Evolutionary conservation across 163 green algal genomes (phyloP).

Genomic region (Volvox carteri): DNA sequence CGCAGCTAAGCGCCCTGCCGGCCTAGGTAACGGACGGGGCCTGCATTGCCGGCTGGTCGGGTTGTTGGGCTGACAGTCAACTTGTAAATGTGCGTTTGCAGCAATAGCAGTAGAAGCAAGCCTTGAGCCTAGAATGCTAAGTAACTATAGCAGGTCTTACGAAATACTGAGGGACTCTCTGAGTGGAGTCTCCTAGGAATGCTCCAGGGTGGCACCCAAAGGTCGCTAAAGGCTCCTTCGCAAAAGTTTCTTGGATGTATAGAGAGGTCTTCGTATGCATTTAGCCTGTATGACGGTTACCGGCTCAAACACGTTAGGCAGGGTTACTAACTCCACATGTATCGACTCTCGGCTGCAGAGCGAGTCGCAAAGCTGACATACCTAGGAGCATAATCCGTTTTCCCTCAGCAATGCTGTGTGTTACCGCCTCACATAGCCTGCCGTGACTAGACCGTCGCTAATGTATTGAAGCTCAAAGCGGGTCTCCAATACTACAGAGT

Average conservation of each 20-base stretch:
- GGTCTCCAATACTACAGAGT: not conserved
- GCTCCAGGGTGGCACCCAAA: not conserved
- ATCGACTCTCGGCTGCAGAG: not conserved
- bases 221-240: not conserved
- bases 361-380: no score
- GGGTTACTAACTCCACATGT: not conserved
- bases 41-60: conserved; percentile 23
- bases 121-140: not conserved
- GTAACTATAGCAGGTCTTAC: not conserved
- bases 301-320: not conserved
- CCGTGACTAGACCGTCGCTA: not conserved
- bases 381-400: no score
- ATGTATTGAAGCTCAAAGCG: not conserved
- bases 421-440: no score
- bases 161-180: not conserved
- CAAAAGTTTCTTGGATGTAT: conserved; percentile 2
- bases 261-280: not conserved
- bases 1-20: conserved; percentile 12
- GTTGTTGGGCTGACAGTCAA: conserved; percentile 22
- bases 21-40: conserved; percentile 44
- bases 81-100: conserved; percentile 7
- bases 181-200: not conserved
- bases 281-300: not conserved
- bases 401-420: no score
- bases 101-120: not conserved